Evolutionary conservation across 2,329 filamentous ascomycete genomes (phyloP), one percentile per base, ranked within the genome.

Genomic region (Penicillium sp.): DNA sequence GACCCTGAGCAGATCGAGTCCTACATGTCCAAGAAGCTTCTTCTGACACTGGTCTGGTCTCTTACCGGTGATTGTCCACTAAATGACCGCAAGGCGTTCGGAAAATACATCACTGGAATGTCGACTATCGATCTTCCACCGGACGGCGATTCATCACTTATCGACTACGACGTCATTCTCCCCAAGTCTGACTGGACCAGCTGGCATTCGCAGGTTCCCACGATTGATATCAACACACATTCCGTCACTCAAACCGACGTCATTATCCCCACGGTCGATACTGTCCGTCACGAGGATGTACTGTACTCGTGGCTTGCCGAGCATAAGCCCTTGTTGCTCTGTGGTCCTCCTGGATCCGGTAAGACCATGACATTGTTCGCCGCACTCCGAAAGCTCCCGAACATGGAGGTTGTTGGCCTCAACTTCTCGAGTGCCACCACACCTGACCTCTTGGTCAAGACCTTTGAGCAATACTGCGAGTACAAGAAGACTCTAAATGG

Each of bases 311-410:
- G 94, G 94, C 85, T 99, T 44, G 94, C 95, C 16, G 94, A 99
- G 74, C 94, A 99, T 74, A 99, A 99, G 79, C 94, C 95, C 13
- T 82, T 99, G 19, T 81, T 99, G 51, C 88, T 99, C 16, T 99
- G 94, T 73, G 95, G 94, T 75, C 95, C 94, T 71, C 94, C 94
- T 57, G 94, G 94, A 79, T 99, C 94, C 50, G 94, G 94, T 82
- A 99, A 99, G 81, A 99, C 94, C 5, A 99, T 99, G 94, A 99
- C 94, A 11, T 81, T 99, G 13, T 99, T 99, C 80, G 97, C 93
- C 72, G 94, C 94, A 34, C 85, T 99, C 53, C 88, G 94, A 63
- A 99, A 99, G 76, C 81, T 99, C 57, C 93, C 93, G 4, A 97
- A 97, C 72, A 97, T 99, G 92, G 94, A 99, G 76, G 92, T 97